phyloP scores from a whole-genome alignment of 2,329 filamentous ascomycete species.

The Fusarium sp. region DNA sequence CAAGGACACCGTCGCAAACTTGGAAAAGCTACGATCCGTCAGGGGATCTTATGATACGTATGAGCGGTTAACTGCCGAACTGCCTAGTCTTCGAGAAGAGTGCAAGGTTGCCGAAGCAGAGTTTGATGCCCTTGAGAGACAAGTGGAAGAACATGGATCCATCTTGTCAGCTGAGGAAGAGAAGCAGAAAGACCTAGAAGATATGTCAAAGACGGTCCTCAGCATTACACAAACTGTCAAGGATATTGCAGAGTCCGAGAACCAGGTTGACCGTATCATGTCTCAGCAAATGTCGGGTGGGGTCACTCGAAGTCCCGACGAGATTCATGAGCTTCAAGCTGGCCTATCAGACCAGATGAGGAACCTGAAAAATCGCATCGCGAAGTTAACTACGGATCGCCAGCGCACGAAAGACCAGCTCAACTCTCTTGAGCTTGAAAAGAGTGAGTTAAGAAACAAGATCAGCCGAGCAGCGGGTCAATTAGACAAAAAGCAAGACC shows the following conservation, averaged over 20 bases:
- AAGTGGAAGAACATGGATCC: constrained; percentile 74
- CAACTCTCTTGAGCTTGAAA: constrained; percentile 77
- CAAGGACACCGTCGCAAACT: constrained; percentile 57
- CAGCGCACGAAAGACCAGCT: constrained; percentile 76
- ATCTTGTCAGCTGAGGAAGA: constrained; percentile 71
- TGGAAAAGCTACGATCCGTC: constrained; percentile 69
- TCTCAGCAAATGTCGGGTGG: constrained; percentile 78
- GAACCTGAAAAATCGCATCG: constrained; percentile 68
- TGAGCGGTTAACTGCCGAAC: constrained; percentile 73
- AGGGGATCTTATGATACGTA: constrained; percentile 79
- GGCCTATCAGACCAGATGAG: constrained; percentile 73
- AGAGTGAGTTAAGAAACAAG: constrained; percentile 77
- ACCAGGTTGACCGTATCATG: constrained; percentile 77
- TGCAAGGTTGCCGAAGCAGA: constrained; percentile 69
- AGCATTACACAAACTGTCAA: constrained; percentile 77
- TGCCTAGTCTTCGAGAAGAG: constrained; percentile 74
- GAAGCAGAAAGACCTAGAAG: constrained; percentile 76
- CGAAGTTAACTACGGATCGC: constrained; percentile 73
- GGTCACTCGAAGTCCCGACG: constrained; percentile 76
- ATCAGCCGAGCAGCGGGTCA: constrained; percentile 76
- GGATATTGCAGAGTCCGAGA: constrained; percentile 76
- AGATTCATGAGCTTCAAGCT: constrained; percentile 82
- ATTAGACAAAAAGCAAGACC: constrained; percentile 80
- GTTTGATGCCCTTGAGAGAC: constrained; percentile 65
- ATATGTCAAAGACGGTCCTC: constrained; percentile 77